Evolutionary conservation across 345 rosid genomes (phyloP), one percentile per base, ranked within the genome.

Genomic region (Eucalyptus urophylla): DNA sequence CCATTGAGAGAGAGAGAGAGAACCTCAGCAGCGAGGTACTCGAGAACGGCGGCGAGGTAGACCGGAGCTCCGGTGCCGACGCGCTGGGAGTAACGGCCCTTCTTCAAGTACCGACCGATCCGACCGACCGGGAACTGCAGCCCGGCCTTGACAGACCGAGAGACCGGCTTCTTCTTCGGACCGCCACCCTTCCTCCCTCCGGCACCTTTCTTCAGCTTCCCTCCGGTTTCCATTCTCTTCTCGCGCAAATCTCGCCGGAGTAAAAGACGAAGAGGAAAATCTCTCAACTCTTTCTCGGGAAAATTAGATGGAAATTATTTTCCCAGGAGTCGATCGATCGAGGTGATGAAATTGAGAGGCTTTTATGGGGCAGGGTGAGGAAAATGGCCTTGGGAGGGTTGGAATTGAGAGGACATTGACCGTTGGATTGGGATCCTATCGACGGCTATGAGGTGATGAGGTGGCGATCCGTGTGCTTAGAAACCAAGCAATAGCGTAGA

Each of bases 21-120:
- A 85, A 95, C 97, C 95, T 96, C 97, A 91, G 98, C 98, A 6
- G 98, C 99, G 13, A 96, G 95, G 86, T 96, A 97, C 86, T 97
- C 99, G 8, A 97, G 99, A 7, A 97, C 99, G 14, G 97, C 97
- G 83, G 98, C 98, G 51, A 96, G 92, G 88, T 96, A 95, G 25
- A 96, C 96, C 12, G 97, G 97, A 94, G 97, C 97, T 33, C 97
- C 98, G 54, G 94, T 88, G 29, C 97, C 97, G 14, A 95, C 96
- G 19, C 97, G 94, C 89, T 93, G 90, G 5, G 97, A 88, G 62
- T 96, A 95, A 19, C 97, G 94, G 8, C 98, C 97, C 88, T 95
- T 94, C 94, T 95, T 96, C 83, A 96, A 91, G 89, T 94, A 96
- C 50, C 97, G 93, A 21, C 97, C 98, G 92, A 95, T 95, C 54